phyloP scores from a whole-genome alignment of 441 rosid genomes.

The Gossypium lobatum region DNA sequence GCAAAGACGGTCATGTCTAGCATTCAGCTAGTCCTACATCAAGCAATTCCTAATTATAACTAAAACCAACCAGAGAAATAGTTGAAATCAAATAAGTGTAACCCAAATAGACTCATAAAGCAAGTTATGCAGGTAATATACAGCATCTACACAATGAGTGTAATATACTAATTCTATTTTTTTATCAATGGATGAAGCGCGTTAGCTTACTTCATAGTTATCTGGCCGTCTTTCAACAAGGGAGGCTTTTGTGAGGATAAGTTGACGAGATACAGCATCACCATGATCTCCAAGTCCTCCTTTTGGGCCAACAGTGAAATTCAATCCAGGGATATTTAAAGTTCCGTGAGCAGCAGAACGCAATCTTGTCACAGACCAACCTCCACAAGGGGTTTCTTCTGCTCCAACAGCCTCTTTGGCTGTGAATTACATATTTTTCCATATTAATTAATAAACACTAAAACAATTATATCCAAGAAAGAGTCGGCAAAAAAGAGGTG shows the following conservation, averaged over 20 bases:
- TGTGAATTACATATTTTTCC: constrained; percentile 26
- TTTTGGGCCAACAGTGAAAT: constrained; percentile 83
- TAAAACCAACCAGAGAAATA: not conserved
- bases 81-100: not conserved
- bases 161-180: constrained; percentile 4
- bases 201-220: constrained; percentile 97
- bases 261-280: constrained; percentile 84
- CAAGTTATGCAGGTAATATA: constrained; percentile 5
- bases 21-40: constrained; percentile 5
- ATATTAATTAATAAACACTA: not conserved
- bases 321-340: constrained; percentile 68
- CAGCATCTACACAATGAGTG: constrained; percentile 4
- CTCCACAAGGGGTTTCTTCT: constrained; percentile 85
- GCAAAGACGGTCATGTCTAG: constrained; percentile 8
- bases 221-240: constrained; percentile 93
- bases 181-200: constrained; percentile 20
- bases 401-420: constrained; percentile 97
- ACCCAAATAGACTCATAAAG: not conserved
- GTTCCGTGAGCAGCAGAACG: constrained; percentile 99
- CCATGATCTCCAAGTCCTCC: constrained; percentile 98
- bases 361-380: constrained; percentile 92
- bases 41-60: not conserved
- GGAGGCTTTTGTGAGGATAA: constrained; percentile 85
- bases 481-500: not conserved
- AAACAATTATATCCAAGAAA: constrained; percentile 6